Base-by-base conservation (phyloP, 208 protist species). In the Wallacemonas collosoma region DNA sequence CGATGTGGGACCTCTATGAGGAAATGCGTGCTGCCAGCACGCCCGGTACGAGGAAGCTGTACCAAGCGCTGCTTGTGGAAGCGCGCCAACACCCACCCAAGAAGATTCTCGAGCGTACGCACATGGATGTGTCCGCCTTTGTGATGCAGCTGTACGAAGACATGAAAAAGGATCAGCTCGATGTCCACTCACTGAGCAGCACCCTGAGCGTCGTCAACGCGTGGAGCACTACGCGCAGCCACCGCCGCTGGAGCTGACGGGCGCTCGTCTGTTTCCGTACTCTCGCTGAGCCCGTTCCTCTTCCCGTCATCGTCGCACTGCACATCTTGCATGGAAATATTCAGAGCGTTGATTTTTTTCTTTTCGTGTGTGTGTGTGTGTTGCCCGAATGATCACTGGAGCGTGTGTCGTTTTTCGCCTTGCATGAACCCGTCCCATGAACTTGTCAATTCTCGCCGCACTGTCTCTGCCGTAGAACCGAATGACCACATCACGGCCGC, bases 131-230 rank as follows among this genome's bases (percentile, higher is more conserved):
- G 12, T 77, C 85, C 8, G 26, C 66, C 9, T 71, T 93, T 35
- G 74, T 90, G 2, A 50, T 95, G 38, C 71, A 83, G 2, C 63
- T 95, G 3, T 94, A 91, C 63, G 64, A 81, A 1, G 81, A 95
- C 12, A 87, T 93, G 74, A 80, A 77, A 3, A 54, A 67, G 4
- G 60, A 81, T 58, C 72, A 81, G n/a, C 60, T 87, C 3, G 87
- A 95, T 50, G 78, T 94, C 1, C 76, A 57, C 6, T 83, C 85
- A 6, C 65, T 93, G 6, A 72, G 72, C 6, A 79, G 62, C 48
- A 90, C 82, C 1, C 50, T 91, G 6, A 90, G 66, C 66, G 54
- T 96, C 15, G 74, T 96, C 11, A 93, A 93, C 45, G 88, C 91
- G 0, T 96, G 91, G 91, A 89, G 82, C 51, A 66, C 71, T 14